These are phyloP conservation scores for Mycena capillaripes DNA, from an alignment of 768 basidiomycete species.

Conservation along the genomic window DNA sequence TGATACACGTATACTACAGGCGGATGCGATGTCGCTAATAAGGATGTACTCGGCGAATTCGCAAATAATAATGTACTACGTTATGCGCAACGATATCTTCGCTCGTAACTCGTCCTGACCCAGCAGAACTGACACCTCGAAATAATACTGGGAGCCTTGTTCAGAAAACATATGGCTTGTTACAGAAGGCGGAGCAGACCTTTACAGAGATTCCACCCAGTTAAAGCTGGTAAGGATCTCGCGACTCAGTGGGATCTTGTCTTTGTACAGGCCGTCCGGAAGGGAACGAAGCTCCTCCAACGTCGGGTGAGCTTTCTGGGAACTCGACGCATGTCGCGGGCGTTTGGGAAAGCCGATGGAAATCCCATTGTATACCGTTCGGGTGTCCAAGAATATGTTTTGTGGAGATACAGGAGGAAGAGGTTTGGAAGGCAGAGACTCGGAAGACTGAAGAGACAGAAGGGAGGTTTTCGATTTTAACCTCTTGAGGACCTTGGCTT, in stretches of 20 bases:
- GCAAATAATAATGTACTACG: background rate
- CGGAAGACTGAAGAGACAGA: constrained; percentile 9
- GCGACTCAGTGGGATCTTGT: constrained; percentile 54
- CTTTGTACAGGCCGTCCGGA: constrained; percentile 63
- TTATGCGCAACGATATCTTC: background rate
- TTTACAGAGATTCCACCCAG: constrained; percentile 60
- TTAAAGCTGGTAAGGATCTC: constrained; percentile 57
- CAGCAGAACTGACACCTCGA: constrained; percentile 24
- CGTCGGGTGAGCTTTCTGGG: constrained; percentile 40
- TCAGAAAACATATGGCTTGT: background rate
- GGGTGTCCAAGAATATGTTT: constrained; percentile 20
- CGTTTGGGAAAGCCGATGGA: constrained; percentile 66
- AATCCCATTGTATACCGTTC: constrained; percentile 50
- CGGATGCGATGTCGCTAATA: no score
- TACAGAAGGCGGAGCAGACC: constrained; percentile 43
- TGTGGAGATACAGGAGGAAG: background rate
- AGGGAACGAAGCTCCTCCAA: constrained; percentile 44
- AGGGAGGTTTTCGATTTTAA: constrained; percentile 24
- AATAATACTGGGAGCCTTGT: constrained; percentile 9
- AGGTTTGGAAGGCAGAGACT: background rate
- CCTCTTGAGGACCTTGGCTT: background rate
- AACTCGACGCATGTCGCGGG: constrained; percentile 44
- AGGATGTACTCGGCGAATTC: background rate
- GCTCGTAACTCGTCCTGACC: constrained; percentile 25
- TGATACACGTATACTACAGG: background rate